phyloP scores from a whole-genome alignment of 1,139 yeast species.

The Torulaspora pretoriensis region DNA sequence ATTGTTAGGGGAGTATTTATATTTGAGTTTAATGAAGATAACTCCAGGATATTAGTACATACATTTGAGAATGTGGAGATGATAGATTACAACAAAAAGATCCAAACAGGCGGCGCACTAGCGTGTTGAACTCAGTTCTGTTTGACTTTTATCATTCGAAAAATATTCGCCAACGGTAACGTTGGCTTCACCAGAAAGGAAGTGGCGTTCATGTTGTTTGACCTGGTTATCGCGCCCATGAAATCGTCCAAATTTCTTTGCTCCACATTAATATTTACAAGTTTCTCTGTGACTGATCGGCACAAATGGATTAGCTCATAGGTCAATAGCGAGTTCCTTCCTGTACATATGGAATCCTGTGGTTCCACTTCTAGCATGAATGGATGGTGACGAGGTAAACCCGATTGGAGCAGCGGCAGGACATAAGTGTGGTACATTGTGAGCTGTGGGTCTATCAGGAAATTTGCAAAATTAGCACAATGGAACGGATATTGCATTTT shows the following conservation, averaged over 20 bases:
- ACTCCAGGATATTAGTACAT: constrained; percentile 61
- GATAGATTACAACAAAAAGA: constrained; percentile 42
- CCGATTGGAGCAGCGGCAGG: constrained; percentile 10
- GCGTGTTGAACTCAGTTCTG: constrained; percentile 13
- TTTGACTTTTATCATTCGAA: constrained; percentile 3
- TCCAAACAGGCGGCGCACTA: constrained; percentile 17
- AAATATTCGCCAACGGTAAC: constrained; percentile 1
- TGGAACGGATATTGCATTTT: constrained; percentile 3
- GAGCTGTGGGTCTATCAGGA: constrained; percentile 22
- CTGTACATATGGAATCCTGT: constrained; percentile 9
- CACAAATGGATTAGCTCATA: constrained; percentile 17
- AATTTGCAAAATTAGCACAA: constrained; percentile 26
- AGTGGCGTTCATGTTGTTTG: background rate
- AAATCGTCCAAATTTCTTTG: constrained; percentile 20
- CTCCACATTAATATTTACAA: constrained; percentile 18
- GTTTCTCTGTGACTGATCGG: constrained; percentile 20
- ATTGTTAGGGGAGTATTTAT: constrained; percentile 57
- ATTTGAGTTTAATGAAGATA: constrained; percentile 61
- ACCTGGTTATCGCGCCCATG: constrained; percentile 4
- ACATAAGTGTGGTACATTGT: constrained; percentile 28
- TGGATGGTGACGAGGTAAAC: background rate
- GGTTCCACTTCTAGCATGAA: background rate
- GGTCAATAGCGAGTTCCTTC: constrained; percentile 20
- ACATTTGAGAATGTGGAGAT: constrained; percentile 74
- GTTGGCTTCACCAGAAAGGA: constrained; percentile 3